Base-by-base conservation (phyloP, 2,329 filamentous ascomycete species). In the Trichoderma sp. region DNA sequence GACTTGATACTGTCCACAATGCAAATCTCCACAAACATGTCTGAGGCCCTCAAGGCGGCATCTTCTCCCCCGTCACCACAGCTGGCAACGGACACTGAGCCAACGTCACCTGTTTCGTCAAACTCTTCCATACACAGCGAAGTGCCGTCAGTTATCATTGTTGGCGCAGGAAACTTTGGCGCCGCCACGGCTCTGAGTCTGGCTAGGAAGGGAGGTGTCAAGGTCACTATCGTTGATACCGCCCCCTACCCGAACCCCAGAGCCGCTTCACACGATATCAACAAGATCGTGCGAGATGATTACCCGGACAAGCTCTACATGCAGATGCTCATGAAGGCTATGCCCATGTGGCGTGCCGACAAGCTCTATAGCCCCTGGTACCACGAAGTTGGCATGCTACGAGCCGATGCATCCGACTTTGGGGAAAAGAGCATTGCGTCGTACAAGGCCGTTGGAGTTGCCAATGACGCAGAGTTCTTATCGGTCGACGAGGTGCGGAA, bases 381-480 rank as follows among this genome's bases (percentile, higher is more conserved):
- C 74, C 85, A 89, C 73, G 82, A 85, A 71, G 86, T 86, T 0
- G 87, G 88, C 11, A 87, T 87, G 86, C 75, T 81, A 6, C 76
- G 80, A 39, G 80, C 76, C 11, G 80, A 82, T 67, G 69, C 76
- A 1, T 77, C 76, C 32, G 80, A 83, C 56, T 81, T 86, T 68
- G 83, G 83, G 2, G 73, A 77, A 21, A 77, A 81, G 43, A 78
- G 88, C 58, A 73, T 86, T 1, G 72, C 80, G 4, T 77, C 78
- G 0, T 77, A 81, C 73, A 73, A 75, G 68, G 71, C 74, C 18
- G 75, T 78, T 66, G 79, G 78, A 28, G 78, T 85, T 46, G 72
- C 78, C 39, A 83, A 85, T 59, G 71, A 76, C 11, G 79, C 80
- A 5, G 74, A 76, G 66, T 78, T 79, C 71, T 73, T 88, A 60